Evolutionary conservation across 495 filamentous ascomycete species (phyloP).

Genomic region (Podospora pseudopauciseta): DNA sequence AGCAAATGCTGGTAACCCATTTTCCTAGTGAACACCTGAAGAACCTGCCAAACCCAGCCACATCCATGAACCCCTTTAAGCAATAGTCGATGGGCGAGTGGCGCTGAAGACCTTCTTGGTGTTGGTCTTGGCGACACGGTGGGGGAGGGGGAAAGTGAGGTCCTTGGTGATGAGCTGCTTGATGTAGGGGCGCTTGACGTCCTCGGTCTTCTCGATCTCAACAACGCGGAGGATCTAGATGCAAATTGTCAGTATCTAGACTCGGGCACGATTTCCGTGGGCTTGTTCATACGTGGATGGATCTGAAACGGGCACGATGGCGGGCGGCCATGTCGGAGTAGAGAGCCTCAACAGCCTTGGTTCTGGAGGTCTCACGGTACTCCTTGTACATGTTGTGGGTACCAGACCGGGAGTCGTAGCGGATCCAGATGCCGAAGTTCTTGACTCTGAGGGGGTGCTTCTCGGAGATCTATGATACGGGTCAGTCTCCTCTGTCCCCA

Average conservation of each 20-base stretch:
- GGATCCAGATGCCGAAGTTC: conserved; percentile 99
- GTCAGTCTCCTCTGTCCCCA: conserved; percentile 7
- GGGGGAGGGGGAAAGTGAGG: conserved; percentile 97
- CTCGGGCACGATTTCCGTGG: not conserved
- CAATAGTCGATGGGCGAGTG: conserved; percentile 88
- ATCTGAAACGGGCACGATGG: conserved; percentile 95
- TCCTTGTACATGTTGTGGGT: conserved; percentile 99
- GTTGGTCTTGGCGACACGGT: conserved; percentile 75
- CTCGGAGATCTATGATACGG: conserved; percentile 74
- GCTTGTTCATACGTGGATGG: conserved; percentile 76
- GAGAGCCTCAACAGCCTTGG: conserved; percentile 89
- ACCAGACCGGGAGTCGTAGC: conserved; percentile 98
- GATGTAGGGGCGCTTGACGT: conserved; percentile 97
- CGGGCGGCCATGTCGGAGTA: conserved; percentile 99
- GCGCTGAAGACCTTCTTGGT: conserved; percentile 87
- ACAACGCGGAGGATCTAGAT: conserved; percentile 93
- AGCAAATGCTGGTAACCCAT: conserved; percentile 51
- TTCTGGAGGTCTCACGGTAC: conserved; percentile 96
- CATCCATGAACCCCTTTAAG: conserved; percentile 44
- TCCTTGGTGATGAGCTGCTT: conserved; percentile 92
- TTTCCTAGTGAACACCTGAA: conserved; percentile 53
- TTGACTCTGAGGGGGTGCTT: conserved; percentile 98
- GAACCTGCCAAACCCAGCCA: conserved; percentile 48
- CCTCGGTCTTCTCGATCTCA: conserved; percentile 86
- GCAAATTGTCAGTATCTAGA: conserved; percentile 17